phyloP scores from a whole-genome alignment of 495 filamentous ascomycete genomes.

The Thermothielavioides terrestris region DNA sequence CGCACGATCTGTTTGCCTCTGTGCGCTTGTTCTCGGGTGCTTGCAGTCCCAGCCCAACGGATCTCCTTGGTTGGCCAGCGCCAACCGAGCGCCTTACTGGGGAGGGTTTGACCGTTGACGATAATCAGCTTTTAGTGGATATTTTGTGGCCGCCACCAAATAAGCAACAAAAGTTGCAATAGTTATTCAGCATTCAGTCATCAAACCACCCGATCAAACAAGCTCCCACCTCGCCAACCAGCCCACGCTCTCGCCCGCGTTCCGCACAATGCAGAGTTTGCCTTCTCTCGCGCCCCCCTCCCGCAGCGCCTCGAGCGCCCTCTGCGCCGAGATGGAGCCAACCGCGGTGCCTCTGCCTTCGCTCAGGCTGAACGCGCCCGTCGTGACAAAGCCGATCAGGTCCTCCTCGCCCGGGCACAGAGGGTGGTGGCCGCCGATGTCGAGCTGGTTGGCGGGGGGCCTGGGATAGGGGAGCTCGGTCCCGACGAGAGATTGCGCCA shows the following conservation, averaged over 20 bases:
- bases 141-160: slow-evolving; percentile 1
- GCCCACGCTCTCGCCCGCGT: slow-evolving; percentile 66
- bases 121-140: too few relatives aligned
- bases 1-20: not conserved
- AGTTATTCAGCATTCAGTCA: too few relatives aligned
- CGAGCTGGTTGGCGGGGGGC: slow-evolving; percentile 20
- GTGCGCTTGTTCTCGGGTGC: not conserved
- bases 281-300: slow-evolving; percentile 18
- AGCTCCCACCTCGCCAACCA: slow-evolving; percentile 75
- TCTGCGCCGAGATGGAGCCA: slow-evolving; percentile 57
- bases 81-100: not conserved
- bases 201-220: slow-evolving; percentile 32
- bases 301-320: slow-evolving; percentile 34
- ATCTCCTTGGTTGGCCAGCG: not conserved
- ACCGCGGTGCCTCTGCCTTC: slow-evolving; percentile 70
- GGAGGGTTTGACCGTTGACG: not conserved
- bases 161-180: not conserved
- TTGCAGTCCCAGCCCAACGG: slow-evolving; percentile 1
- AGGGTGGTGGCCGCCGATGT: slow-evolving; percentile 45
- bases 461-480: slow-evolving; percentile 19
- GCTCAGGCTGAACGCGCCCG: slow-evolving; percentile 72
- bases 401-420: slow-evolving; percentile 64
- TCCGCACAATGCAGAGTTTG: slow-evolving; percentile 68
- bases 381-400: slow-evolving; percentile 86
- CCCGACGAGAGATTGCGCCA: slow-evolving; percentile 46